Percentiles rank a stretch among this genome's conserved stretches.
phyloP scores from a whole-genome alignment of 2,329 filamentous ascomycete genomes.

The Calonectria henricotiae region DNA sequence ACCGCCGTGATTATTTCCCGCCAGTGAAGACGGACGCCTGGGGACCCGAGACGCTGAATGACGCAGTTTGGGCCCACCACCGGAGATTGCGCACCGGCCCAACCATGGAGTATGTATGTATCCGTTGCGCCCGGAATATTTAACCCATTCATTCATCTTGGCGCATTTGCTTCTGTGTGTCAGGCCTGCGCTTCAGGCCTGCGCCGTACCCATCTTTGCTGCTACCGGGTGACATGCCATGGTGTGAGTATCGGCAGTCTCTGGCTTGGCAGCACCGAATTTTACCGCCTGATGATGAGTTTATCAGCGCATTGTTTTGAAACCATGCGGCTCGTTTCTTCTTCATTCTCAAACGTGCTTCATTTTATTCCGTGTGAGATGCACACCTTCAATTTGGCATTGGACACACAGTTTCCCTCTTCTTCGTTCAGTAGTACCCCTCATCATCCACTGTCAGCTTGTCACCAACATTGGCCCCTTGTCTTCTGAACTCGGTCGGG shows the following conservation, averaged over 20 bases:
- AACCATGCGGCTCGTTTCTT: background rate
- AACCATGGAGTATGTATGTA: background rate
- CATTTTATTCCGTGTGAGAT: background rate
- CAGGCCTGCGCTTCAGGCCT: constrained; percentile 2
- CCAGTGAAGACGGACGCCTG: constrained; percentile 9
- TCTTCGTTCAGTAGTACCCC: background rate
- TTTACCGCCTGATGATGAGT: background rate
- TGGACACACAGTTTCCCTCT: background rate
- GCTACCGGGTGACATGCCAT: constrained; percentile 3
- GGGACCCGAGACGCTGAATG: constrained; percentile 1
- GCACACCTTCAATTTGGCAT: background rate
- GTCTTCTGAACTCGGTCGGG: constrained; percentile 9
- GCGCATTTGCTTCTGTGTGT: constrained; percentile 14
- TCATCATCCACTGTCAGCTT: background rate
- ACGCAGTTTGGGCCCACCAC: constrained; percentile 13
- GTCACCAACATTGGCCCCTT: constrained; percentile 9
- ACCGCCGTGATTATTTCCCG: background rate
- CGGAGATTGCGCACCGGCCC: background rate
- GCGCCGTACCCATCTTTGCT: background rate
- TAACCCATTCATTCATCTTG: background rate
- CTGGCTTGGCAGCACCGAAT: background rate
- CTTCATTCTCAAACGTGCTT: background rate
- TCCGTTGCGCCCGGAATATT: constrained; percentile 2
- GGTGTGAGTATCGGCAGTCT: constrained; percentile 13
- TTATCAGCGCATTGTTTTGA: constrained; percentile 1